Evolutionary conservation across 352 stramenopile genomes (phyloP).

Genomic region (Phytophthora brassicae): DNA sequence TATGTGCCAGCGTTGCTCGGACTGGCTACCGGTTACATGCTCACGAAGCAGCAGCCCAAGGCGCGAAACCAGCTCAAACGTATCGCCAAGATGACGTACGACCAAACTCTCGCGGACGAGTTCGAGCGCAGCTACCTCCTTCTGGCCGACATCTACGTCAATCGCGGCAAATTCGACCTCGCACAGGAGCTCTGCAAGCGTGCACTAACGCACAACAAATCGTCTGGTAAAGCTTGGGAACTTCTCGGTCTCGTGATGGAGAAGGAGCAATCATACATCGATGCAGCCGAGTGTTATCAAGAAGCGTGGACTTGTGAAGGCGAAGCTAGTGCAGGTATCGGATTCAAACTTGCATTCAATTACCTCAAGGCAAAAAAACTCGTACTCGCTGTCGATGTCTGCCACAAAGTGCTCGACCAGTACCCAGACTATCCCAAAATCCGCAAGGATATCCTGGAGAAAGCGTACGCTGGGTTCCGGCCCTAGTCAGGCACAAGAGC

Average conservation of each 20-base stretch:
- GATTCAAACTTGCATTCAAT: constrained; percentile 96
- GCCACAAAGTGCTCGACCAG: constrained; percentile 90
- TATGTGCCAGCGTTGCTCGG: constrained; percentile 92
- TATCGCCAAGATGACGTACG: constrained; percentile 93
- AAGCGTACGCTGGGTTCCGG: constrained; percentile 87
- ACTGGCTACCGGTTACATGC: constrained; percentile 89
- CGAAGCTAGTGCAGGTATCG: constrained; percentile 87
- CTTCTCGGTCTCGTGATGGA: constrained; percentile 93
- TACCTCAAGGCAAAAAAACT: constrained; percentile 94
- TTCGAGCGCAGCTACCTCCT: constrained; percentile 94
- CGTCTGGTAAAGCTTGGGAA: constrained; percentile 91
- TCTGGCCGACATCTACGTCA: constrained; percentile 93
- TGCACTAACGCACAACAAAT: constrained; percentile 93
- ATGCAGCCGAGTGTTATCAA: constrained; percentile 93
- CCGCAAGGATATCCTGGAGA: constrained; percentile 93
- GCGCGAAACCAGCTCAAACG: constrained; percentile 94
- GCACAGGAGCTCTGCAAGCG: constrained; percentile 93
- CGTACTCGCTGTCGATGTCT: constrained; percentile 91
- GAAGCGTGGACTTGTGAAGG: constrained; percentile 84
- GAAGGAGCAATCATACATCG: constrained; percentile 92
- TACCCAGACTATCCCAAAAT: constrained; percentile 96
- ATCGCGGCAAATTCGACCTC: constrained; percentile 91
- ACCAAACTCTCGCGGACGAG: constrained; percentile 86
- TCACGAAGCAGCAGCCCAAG: constrained; percentile 92
- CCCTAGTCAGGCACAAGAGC: constrained; percentile 46